Base-by-base conservation (phyloP, 192 early-diverging fungal species). In the Mortierella claussenii region DNA sequence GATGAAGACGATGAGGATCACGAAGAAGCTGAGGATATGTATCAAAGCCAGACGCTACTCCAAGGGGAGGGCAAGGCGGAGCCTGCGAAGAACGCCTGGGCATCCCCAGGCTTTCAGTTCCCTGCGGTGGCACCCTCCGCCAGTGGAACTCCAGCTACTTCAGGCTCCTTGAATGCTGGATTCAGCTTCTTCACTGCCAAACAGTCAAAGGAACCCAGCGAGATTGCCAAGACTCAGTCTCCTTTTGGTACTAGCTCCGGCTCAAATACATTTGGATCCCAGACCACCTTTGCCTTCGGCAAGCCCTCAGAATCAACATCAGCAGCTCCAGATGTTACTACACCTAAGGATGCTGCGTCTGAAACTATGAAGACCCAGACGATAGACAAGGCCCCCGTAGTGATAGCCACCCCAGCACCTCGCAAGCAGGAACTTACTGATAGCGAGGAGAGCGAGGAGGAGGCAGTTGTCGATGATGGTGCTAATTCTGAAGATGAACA, bases 261-360 rank as follows among this genome's bases (percentile, higher is more conserved):
- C n/a, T 15, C 31, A 3, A 76, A 76, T 30, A 62, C 73, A 15
- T 76, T 76, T 67, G 73, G 73, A 23, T 55, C 73, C 5, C 28
- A 65, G 27, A 46, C 73, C 1, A 0, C 58, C 4, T 76, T 76
- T 23, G 13, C 57, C 7, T 76, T 76, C 51, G 73, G 73, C 8
- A 65, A 58, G 9, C 58, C 56, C 18, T 8, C 37, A 10, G 33
- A 21, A 0, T 12, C 57, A 9, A 13, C 45, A 28, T 11, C 55
- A 3, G 1, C 12, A 27, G 6, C 55, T 48, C 13, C 55, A 32
- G 7, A 42, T 26, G 17, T 28, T 21, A 37, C 62, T 21, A 32
- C 51, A 18, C 30, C 46, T 30, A 40, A 50, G 42, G 30, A 40
- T 26, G 17, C 26, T 20, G 50, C 15, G 3, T 18, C 50, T 12